Percentiles rank a stretch among this genome's conserved stretches.
These are phyloP conservation scores for Plasmodium gallinaceum DNA, from an alignment of 169 alveolate species.

Conservation along the genomic window DNA sequence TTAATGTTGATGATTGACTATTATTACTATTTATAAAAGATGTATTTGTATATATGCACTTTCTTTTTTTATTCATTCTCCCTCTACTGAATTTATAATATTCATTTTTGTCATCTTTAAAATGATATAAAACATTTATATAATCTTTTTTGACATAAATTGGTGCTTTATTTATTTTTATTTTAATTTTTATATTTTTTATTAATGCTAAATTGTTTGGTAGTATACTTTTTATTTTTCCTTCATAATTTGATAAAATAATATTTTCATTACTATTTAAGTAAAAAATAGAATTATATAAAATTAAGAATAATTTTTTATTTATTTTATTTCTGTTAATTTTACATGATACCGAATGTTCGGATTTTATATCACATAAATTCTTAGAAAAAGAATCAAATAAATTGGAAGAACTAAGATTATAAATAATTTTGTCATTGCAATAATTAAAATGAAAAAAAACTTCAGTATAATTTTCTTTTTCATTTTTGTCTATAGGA, in stretches of 20 bases:
- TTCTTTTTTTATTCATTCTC: conserved; percentile 29
- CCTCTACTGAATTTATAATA: conserved; percentile 28
- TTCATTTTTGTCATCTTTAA: conserved; percentile 26
- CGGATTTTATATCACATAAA: neutral
- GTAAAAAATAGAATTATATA: conserved; percentile 3
- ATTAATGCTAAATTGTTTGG: conserved; percentile 43
- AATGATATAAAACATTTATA: conserved; percentile 28
- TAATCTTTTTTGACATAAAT: conserved; percentile 6
- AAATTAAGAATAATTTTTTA: conserved; percentile 25
- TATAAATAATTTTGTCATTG: neutral
- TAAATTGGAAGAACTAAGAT: neutral
- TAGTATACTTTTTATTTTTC: conserved; percentile 18
- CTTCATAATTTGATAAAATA: conserved; percentile 25
- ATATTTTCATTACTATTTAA: conserved; percentile 10
- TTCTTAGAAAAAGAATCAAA: conserved; percentile 10
- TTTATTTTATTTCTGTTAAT: conserved; percentile 18
- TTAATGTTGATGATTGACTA: neutral
- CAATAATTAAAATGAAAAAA: neutral
- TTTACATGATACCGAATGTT: conserved; percentile 6
- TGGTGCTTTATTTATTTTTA: conserved; percentile 59
- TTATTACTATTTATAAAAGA: neutral
- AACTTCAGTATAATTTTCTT: neutral
- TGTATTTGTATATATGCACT: conserved; percentile 22
- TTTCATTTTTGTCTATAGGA: neutral
- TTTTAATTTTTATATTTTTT: conserved; percentile 42